These are phyloP conservation scores for Phytopythium boreale DNA, from an alignment of 352 stramenopile genomes.

Conservation along the genomic window DNA sequence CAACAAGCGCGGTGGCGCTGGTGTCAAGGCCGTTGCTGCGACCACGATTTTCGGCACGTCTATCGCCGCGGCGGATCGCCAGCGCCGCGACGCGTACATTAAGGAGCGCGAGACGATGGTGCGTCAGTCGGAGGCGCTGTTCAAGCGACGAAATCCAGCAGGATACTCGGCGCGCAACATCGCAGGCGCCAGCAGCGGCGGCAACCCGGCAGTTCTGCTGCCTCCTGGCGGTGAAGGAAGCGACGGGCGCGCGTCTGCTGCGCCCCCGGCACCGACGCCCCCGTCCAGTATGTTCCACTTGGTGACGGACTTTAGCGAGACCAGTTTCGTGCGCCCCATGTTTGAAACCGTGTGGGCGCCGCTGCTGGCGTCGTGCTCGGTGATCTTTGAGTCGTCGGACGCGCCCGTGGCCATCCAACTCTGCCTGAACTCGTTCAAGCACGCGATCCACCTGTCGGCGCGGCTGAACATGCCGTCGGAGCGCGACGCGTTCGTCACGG, in stretches of 20 bases:
- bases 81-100: conserved; percentile 80
- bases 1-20: conserved; percentile 21
- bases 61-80: conserved; percentile 47
- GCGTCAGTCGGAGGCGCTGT: conserved; percentile 69
- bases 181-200: conserved; percentile 1
- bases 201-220: conserved; percentile 6
- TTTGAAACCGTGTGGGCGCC: conserved; percentile 99
- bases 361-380: conserved; percentile 94
- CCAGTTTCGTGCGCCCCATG: conserved; percentile 92
- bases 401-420: conserved; percentile 91
- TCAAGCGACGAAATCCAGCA: conserved; percentile 57
- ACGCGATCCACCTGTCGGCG: conserved; percentile 90
- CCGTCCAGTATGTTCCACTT: conserved; percentile 49
- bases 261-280: conserved; percentile 20
- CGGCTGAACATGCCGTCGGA: conserved; percentile 90
- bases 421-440: conserved; percentile 94
- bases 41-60: conserved; percentile 66
- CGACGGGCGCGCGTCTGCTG: conserved; percentile 11
- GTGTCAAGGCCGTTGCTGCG: conserved; percentile 23
- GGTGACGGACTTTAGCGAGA: conserved; percentile 65
- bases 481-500: conserved; percentile 95
- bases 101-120: conserved; percentile 85
- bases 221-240: conserved; percentile 8
- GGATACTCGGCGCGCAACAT: conserved; percentile 20
- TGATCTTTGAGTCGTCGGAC: conserved; percentile 95